These are phyloP conservation scores for Cucurbita maxima DNA, from an alignment of 306 rosid species.

Conservation along the genomic window DNA sequence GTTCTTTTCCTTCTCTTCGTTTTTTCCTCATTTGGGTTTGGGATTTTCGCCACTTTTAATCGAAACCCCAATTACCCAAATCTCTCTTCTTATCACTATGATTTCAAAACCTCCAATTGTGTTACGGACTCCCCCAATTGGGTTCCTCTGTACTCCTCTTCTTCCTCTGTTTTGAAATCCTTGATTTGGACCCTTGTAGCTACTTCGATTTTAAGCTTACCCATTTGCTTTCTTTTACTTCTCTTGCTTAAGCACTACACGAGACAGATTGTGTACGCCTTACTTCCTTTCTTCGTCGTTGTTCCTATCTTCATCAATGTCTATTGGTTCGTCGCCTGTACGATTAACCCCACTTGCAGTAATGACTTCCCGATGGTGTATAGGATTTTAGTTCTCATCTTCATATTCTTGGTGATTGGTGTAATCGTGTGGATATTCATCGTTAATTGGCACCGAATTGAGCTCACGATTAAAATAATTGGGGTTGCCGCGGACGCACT, in stretches of 20 bases:
- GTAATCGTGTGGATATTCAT: slow-evolving; percentile 67
- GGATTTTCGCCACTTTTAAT: slow-evolving; percentile 54
- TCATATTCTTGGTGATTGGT: slow-evolving; percentile 46
- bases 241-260: slow-evolving; percentile 59
- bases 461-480: slow-evolving; percentile 64
- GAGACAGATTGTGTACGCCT: slow-evolving; percentile 59
- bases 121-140: slow-evolving; percentile 10
- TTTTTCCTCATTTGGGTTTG: slow-evolving; percentile 51
- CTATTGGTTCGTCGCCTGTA: slow-evolving; percentile 87
- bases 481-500: slow-evolving; percentile 69
- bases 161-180: slow-evolving; percentile 24
- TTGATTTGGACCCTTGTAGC: slow-evolving; percentile 60
- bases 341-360: slow-evolving; percentile 43
- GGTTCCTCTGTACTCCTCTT: slow-evolving; percentile 11
- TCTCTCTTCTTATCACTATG: slow-evolving; percentile 45
- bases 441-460: slow-evolving; percentile 68
- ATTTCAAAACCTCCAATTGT: slow-evolving; percentile 38
- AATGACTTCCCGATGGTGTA: slow-evolving; percentile 47
- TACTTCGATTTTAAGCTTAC: slow-evolving; percentile 48
- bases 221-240: slow-evolving; percentile 48
- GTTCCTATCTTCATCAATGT: slow-evolving; percentile 65
- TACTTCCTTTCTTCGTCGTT: slow-evolving; percentile 49
- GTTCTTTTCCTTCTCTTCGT: slow-evolving; percentile 49
- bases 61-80: slow-evolving; percentile 30
- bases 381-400: slow-evolving; percentile 42